phyloP scores from a whole-genome alignment of 108 stramenopile species.

The Epipyxis sp. region DNA sequence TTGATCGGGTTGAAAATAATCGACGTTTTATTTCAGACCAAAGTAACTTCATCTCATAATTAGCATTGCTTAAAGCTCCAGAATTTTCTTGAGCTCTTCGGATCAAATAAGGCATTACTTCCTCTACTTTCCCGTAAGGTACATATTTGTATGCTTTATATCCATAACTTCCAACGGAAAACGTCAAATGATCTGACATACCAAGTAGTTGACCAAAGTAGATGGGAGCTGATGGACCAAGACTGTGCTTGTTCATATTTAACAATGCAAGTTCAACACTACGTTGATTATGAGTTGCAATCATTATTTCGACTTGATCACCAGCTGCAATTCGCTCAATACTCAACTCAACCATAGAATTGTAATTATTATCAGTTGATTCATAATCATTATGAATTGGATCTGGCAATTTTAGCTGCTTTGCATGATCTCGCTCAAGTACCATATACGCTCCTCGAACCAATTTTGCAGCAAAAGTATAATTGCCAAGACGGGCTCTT shows the following conservation, averaged over 20 bases:
- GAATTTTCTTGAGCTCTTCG: conserved; percentile 92
- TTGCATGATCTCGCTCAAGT: conserved; percentile 73
- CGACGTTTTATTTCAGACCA: background rate
- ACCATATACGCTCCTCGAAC: conserved; percentile 98
- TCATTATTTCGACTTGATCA: conserved; percentile 70
- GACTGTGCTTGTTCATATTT: conserved; percentile 65
- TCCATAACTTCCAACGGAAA: conserved; percentile 75
- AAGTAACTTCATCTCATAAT: background rate
- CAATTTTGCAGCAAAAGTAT: conserved; percentile 83
- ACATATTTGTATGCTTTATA: conserved; percentile 85
- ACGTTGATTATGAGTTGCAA: conserved; percentile 84
- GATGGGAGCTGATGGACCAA: conserved; percentile 47
- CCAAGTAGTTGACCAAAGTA: conserved; percentile 95
- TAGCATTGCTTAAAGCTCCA: conserved; percentile 60
- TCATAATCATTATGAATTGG: conserved; percentile 77
- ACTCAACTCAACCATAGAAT: conserved; percentile 27
- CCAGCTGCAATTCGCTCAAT: conserved; percentile 66
- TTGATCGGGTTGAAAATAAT: too few relatives aligned
- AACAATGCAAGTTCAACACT: conserved; percentile 70
- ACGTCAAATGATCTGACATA: conserved; percentile 79
- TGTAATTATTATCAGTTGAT: conserved; percentile 79
- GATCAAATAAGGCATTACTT: conserved; percentile 91
- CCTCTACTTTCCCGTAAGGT: conserved; percentile 85
- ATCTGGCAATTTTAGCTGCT: conserved; percentile 48
- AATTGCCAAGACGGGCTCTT: conserved; percentile 67